phyloP scores from a whole-genome alignment of 2,329 filamentous ascomycete species.

The Zalaria obscura region DNA sequence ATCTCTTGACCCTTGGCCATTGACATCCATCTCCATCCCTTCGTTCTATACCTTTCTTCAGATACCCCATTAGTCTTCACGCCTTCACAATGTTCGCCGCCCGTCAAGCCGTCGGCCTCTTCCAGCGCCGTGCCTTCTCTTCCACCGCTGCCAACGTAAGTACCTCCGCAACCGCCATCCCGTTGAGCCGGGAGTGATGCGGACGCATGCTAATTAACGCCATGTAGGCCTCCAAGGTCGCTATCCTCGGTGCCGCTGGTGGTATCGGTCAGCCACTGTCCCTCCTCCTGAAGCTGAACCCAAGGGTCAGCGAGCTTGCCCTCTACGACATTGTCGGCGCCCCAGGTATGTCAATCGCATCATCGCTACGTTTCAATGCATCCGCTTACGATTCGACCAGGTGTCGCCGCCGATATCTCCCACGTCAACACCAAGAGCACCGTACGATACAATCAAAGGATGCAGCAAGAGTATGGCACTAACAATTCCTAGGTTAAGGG shows the following conservation, averaged over 20 bases:
- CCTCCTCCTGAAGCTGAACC: conserved; percentile 97
- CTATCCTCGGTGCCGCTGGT: conserved; percentile 90
- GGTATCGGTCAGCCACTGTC: conserved; percentile 98
- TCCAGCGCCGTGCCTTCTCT: conserved; percentile 39
- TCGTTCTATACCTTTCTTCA: conserved; percentile 39
- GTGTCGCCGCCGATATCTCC: conserved; percentile 94
- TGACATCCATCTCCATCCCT: conserved; percentile 58
- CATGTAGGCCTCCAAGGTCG: conserved; percentile 81
- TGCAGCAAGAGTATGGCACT: neutral
- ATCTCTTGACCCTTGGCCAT: conserved; percentile 49
- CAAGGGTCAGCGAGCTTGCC: conserved; percentile 79
- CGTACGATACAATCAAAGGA: conserved; percentile 18
- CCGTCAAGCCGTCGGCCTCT: conserved; percentile 33
- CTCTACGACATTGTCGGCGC: conserved; percentile 95
- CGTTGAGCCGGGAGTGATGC: neutral
- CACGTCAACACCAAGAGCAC: conserved; percentile 99
- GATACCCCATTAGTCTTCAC: conserved; percentile 19
- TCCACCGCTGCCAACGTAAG: conserved; percentile 37
- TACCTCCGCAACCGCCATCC: conserved; percentile 5
- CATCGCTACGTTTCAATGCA: no score
- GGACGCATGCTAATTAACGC: neutral
- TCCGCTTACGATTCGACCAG: conserved; percentile 28
- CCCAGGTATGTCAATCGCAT: conserved; percentile 50
- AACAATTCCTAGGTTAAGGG: conserved; percentile 53
- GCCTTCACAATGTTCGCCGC: conserved; percentile 53